Conservation (phyloP, 306 rosid genomes). For the Prunus kanzakura region DNA sequence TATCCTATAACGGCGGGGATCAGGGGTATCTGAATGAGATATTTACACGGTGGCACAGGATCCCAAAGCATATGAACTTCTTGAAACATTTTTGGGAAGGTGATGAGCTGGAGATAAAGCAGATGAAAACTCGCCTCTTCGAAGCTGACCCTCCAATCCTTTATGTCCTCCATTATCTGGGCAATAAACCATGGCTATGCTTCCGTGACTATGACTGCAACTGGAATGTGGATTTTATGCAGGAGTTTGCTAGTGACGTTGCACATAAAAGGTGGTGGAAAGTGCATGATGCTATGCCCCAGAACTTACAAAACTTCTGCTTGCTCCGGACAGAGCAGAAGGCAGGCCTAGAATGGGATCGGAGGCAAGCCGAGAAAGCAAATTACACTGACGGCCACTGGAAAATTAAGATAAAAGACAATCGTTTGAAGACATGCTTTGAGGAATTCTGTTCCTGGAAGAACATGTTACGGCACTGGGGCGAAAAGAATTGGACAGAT, state of each 20-base stretch:
- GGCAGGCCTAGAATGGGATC: constrained; percentile 83
- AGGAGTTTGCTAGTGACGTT: constrained; percentile 72
- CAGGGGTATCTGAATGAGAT: constrained; percentile 85
- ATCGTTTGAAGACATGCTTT: constrained; percentile 54
- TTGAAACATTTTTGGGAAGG: constrained; percentile 94
- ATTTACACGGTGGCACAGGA: constrained; percentile 92
- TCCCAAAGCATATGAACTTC: constrained; percentile 87
- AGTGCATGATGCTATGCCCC: constrained; percentile 81
- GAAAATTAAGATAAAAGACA: constrained; percentile 68
- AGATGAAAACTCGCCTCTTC: constrained; percentile 63
- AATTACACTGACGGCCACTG: constrained; percentile 81
- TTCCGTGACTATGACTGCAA: constrained; percentile 92
- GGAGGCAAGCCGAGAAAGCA: constrained; percentile 71
- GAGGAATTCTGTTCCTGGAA: constrained; percentile 88
- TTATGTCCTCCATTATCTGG: constrained; percentile 81
- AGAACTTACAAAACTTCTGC: constrained; percentile 66
- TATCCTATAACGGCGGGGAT: constrained; percentile 86
- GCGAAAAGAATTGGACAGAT: constrained; percentile 76
- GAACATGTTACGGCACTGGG: constrained; percentile 86
- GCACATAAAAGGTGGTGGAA: constrained; percentile 89
- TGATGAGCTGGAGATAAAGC: constrained; percentile 61
- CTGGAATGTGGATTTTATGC: constrained; percentile 73
- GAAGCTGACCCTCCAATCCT: constrained; percentile 76
- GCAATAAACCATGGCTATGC: constrained; percentile 82
- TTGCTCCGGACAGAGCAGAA: constrained; percentile 78